A percentile compares a stretch with the other conserved stretches of the same genome.
Conservation (phyloP, 2,329 filamentous ascomycete species). For the Cladophialophora yegresii region DNA sequence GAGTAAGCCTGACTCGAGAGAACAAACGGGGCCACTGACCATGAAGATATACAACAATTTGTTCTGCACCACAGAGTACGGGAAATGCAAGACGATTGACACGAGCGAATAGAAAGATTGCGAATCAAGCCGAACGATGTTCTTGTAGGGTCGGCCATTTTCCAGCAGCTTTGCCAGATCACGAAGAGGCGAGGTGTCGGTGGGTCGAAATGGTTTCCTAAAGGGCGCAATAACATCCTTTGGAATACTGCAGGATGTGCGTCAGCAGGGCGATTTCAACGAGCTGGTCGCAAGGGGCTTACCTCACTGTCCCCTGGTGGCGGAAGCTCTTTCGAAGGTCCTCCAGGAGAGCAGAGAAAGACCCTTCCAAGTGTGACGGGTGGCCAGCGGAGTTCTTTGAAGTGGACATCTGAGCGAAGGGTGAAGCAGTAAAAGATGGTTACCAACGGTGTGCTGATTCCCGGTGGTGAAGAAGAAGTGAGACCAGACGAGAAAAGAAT, state of each 20-base stretch:
- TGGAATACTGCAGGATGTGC: constrained; percentile 17
- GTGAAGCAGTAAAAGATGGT: background rate
- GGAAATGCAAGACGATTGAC: constrained; percentile 28
- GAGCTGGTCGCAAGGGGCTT: constrained; percentile 3
- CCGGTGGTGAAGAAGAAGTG: constrained; percentile 7
- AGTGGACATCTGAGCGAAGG: constrained; percentile 4
- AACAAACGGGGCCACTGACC: constrained; percentile 8
- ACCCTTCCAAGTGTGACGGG: constrained; percentile 7
- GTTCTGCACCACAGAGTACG: constrained; percentile 24
- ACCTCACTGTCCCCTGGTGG: constrained; percentile 20
- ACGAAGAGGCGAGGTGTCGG: constrained; percentile 20
- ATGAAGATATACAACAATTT: constrained; percentile 32
- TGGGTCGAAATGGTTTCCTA: constrained; percentile 15
- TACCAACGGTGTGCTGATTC: background rate
- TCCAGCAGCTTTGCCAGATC: constrained; percentile 20
- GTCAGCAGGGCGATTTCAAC: background rate
- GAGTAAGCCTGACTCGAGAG: background rate
- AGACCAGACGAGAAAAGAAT: background rate
- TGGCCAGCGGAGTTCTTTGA: background rate
- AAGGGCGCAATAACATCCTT: constrained; percentile 20
- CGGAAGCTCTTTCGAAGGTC: constrained; percentile 17
- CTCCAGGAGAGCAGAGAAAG: constrained; percentile 23
- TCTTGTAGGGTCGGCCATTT: constrained; percentile 17
- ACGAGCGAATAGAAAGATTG: constrained; percentile 23
- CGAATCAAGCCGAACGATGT: constrained; percentile 25